Conservation (phyloP, 192 early-diverging fungal species). For the Linnemannia elongata region DNA sequence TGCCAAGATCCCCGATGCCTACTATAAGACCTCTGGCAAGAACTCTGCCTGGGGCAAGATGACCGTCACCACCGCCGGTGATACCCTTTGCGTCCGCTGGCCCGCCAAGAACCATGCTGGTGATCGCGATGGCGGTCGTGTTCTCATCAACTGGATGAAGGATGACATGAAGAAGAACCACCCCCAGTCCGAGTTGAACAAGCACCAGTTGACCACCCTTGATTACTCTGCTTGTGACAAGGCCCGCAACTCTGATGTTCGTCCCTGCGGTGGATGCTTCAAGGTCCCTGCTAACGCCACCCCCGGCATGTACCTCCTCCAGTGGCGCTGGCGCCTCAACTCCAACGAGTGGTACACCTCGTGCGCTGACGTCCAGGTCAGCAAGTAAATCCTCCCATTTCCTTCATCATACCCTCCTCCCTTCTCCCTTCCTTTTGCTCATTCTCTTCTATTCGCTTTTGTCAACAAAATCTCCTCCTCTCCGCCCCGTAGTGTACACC, state of each 20-base stretch:
- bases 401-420: background rate
- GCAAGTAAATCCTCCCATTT: background rate
- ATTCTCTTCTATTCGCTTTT: background rate
- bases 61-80: constrained; percentile 24
- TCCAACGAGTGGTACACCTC: constrained; percentile 44
- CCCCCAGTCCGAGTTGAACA: constrained; percentile 28
- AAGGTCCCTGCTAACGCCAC: constrained; percentile 6
- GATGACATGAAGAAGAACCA: constrained; percentile 29
- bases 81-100: constrained; percentile 50
- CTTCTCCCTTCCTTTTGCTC: background rate
- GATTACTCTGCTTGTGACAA: constrained; percentile 52
- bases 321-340: constrained; percentile 52
- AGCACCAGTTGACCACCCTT: constrained; percentile 15
- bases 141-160: constrained; percentile 23
- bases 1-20: constrained; percentile 16
- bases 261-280: constrained; percentile 56
- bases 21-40: constrained; percentile 29
- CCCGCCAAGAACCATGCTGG: constrained; percentile 58
- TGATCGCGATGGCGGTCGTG: background rate
- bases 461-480: background rate
- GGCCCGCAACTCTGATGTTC: constrained; percentile 33
- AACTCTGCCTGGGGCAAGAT: constrained; percentile 11
- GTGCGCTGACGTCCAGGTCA: constrained; percentile 39
- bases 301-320: constrained; percentile 29
- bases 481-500: background rate